Evolutionary conservation across 768 basidiomycete species (phyloP), one percentile per base, ranked within the genome.

Genomic region (Boletus subcaerulescens): DNA sequence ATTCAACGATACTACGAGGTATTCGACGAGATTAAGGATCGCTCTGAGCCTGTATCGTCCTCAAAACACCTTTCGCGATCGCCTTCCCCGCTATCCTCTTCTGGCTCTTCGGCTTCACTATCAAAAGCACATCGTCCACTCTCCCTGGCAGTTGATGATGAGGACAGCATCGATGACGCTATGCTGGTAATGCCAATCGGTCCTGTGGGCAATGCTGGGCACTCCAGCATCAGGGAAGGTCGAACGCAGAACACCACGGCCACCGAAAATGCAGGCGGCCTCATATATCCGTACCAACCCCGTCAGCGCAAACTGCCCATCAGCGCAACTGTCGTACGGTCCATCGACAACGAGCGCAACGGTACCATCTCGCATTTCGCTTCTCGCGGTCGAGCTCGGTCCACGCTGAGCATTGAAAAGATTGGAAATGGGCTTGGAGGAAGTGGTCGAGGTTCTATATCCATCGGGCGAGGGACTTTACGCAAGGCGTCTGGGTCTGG

Each of bases 1-100:
- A 91, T 93, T 48, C 80, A 87, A 62, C 82, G 82, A 41, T 93
- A 93, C 67, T 92, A 86, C 67, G 91, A 93, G 66, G 75, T 93
- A 31, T 93, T 93, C 61, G 91, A 92, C 65, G 91, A 93, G 60
- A 71, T 87, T n/a, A 72, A 69, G 53, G 91, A 92, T 71, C 80
- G 84, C 15, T 79, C 78, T 55, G 89, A 91, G 60, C 84, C 84
- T 4, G 58, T 81, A 14, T 72, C 73, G 2, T 73, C 71, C 14
- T 36, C 48, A 3, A 52, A 52, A 41, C 54, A 22, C 26, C 49
- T 62, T 20, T 69, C 66, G 7, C 68, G 70, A 32, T 65, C 72
- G 8, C 56, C 65, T 26, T 72, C 70, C 4, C 68, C 63, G n/a
- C 63, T 48, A 20, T 66, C 67, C 24, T 62, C 52, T 22, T 61